Percentiles rank a stretch among this genome's conserved stretches.
These are phyloP conservation scores for Metahyphopichia silvanorum DNA, from an alignment of 805 yeast genomes.

Conservation along the genomic window DNA sequence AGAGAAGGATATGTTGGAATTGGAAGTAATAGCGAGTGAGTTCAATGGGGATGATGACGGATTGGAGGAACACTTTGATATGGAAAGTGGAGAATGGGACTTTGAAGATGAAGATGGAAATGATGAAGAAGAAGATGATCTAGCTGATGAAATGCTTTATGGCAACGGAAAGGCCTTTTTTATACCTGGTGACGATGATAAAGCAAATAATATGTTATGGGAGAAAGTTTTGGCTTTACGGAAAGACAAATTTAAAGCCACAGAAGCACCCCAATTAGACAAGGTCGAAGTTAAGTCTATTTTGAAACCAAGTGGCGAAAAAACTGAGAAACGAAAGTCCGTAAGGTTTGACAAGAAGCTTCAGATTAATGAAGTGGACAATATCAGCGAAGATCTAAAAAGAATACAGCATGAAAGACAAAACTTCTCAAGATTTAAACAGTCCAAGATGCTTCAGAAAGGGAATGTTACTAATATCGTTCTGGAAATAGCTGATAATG, in stretches of 20 bases:
- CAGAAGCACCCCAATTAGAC: too few species aligned
- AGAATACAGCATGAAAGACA: constrained; percentile 14
- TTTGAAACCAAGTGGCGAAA: not conserved
- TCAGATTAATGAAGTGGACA: constrained; percentile 59
- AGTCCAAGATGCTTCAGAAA: constrained; percentile 9
- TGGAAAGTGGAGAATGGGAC: constrained; percentile 35
- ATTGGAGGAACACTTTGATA: constrained; percentile 10
- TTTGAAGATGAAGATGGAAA: constrained; percentile 33
- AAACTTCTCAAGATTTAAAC: constrained; percentile 16
- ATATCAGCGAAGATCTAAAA: constrained; percentile 48
- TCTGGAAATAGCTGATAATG: constrained; percentile 1
- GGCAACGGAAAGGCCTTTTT: constrained; percentile 14
- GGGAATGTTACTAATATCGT: constrained; percentile 7
- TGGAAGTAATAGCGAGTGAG: constrained; percentile 54
- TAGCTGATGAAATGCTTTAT: constrained; percentile 28
- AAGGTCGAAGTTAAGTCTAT: constrained; percentile 2
- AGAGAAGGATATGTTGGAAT: constrained; percentile 46
- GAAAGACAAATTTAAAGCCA: constrained; percentile 7
- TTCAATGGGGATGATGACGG: constrained; percentile 28
- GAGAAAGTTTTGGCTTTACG: constrained; percentile 33
- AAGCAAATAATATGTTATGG: constrained; percentile 26
- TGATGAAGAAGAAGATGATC: constrained; percentile 30
- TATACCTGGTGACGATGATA: constrained; percentile 5
- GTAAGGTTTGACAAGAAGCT: constrained; percentile 54
- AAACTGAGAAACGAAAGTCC: constrained; percentile 31